A percentile compares a stretch with the other conserved stretches of the same genome.
Conservation (phyloP, 176 grass and related monocot species). For the Thalia dealbata region DNA sequence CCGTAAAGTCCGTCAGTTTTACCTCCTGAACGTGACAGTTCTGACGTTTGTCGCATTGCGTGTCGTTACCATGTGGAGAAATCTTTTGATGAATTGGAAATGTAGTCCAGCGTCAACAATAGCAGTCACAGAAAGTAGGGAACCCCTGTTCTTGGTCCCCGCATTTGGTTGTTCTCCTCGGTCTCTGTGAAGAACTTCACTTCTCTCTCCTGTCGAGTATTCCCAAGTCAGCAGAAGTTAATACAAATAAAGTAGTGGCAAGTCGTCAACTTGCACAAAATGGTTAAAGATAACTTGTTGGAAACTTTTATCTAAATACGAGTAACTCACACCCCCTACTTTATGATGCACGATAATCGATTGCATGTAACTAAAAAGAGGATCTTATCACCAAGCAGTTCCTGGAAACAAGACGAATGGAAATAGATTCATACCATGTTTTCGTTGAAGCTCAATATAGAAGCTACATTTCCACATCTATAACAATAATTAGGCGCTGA, state of each 20-base stretch:
- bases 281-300: not conserved
- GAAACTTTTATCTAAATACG: not conserved
- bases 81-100: not conserved
- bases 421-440: constrained; percentile 53
- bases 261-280: not conserved
- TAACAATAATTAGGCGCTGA: constrained; percentile 99
- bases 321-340: too few species aligned
- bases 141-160: constrained; percentile 79
- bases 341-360: not conserved
- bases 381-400: not conserved
- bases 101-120: not conserved
- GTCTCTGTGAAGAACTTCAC: constrained; percentile 98
- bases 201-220: constrained; percentile 53
- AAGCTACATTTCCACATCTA: constrained; percentile 99
- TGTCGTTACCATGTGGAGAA: not conserved
- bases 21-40: not conserved
- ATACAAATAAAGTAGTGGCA: not conserved
- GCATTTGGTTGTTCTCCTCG: constrained; percentile 99
- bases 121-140: constrained; percentile 73
- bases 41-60: not conserved
- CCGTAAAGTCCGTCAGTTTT: not conserved
- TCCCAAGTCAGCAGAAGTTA: not conserved
- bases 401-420: not conserved
- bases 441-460: constrained; percentile 93
- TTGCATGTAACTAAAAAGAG: not conserved